Evolutionary conservation across 2,329 filamentous ascomycete species (phyloP).

Genomic region (Paraphaeosphaeria sporulosa): DNA sequence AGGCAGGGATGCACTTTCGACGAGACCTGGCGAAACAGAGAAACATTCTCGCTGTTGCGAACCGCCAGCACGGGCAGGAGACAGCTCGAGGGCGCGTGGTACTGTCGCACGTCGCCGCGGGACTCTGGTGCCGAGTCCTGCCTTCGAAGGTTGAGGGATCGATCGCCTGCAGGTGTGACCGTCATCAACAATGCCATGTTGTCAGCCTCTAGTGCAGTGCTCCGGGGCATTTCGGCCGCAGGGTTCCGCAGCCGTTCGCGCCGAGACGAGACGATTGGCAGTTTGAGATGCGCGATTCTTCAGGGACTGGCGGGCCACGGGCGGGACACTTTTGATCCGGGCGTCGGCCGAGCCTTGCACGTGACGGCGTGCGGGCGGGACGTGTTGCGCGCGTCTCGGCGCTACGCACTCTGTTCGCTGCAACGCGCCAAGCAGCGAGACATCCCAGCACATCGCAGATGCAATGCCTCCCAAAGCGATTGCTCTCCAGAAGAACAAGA

Average conservation of each 20-base stretch:
- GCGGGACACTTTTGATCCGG: not conserved
- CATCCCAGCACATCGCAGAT: conserved; percentile 2
- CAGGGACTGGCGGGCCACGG: not conserved
- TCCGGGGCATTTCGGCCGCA: not conserved
- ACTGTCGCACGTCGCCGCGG: not conserved
- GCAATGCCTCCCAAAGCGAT: conserved; percentile 18
- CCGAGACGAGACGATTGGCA: conserved; percentile 1
- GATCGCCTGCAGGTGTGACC: not conserved
- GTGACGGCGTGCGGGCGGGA: not conserved
- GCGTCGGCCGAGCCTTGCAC: not conserved
- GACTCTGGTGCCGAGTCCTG: not conserved
- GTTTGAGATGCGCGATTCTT: not conserved
- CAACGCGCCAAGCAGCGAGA: conserved; percentile 17
- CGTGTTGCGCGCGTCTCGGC: not conserved
- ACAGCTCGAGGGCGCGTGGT: not conserved
- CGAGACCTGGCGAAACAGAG: conserved; percentile 16
- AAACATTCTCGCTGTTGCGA: not conserved
- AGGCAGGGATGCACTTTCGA: conserved; percentile 12
- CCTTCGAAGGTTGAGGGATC: not conserved
- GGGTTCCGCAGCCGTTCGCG: not conserved
- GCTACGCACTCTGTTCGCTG: not conserved
- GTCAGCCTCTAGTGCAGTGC: not conserved
- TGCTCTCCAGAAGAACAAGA: conserved; percentile 40
- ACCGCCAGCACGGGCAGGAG: not conserved
- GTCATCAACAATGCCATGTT: not conserved